These are phyloP conservation scores for Bipolaris oryzae DNA, from an alignment of 2,329 filamentous ascomycete species.

Conservation along the genomic window DNA sequence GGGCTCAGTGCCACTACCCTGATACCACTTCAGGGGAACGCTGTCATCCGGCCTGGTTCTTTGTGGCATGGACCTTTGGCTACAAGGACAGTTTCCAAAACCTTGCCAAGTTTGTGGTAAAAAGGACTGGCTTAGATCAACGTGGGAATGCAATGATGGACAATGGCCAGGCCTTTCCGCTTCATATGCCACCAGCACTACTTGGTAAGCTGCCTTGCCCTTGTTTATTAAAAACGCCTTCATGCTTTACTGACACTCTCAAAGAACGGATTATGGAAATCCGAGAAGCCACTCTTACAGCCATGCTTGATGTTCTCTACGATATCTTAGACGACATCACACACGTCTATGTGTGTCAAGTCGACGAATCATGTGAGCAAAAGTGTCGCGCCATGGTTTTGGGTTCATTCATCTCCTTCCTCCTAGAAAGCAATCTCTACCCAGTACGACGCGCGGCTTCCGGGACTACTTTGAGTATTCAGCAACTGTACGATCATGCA, in stretches of 20 bases:
- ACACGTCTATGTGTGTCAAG: slow-evolving; percentile 12
- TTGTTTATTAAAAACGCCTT: background rate
- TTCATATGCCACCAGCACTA: slow-evolving; percentile 14
- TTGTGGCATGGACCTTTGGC: slow-evolving; percentile 25
- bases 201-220: slow-evolving; percentile 3
- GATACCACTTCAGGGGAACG: slow-evolving; percentile 4
- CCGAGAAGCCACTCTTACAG: slow-evolving; percentile 8
- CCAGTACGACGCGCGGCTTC: slow-evolving; percentile 8
- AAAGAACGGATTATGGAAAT: slow-evolving; percentile 13
- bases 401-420: slow-evolving; percentile 11
- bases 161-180: slow-evolving; percentile 4
- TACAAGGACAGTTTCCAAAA: slow-evolving; percentile 19
- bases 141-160: slow-evolving; percentile 2
- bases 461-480: slow-evolving; percentile 12
- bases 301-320: slow-evolving; percentile 8
- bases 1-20: slow-evolving; percentile 14
- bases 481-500: slow-evolving; percentile 6
- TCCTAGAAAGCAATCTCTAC: slow-evolving; percentile 12
- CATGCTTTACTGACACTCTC: background rate
- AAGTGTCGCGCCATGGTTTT: slow-evolving; percentile 10
- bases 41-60: slow-evolving; percentile 18
- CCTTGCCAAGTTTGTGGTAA: slow-evolving; percentile 11
- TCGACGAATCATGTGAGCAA: slow-evolving; percentile 6
- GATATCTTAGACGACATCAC: slow-evolving; percentile 11
- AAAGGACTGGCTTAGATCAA: slow-evolving; percentile 9